Conservation (phyloP, 2,329 filamentous ascomycete genomes). For the Alternaria viburni region DNA sequence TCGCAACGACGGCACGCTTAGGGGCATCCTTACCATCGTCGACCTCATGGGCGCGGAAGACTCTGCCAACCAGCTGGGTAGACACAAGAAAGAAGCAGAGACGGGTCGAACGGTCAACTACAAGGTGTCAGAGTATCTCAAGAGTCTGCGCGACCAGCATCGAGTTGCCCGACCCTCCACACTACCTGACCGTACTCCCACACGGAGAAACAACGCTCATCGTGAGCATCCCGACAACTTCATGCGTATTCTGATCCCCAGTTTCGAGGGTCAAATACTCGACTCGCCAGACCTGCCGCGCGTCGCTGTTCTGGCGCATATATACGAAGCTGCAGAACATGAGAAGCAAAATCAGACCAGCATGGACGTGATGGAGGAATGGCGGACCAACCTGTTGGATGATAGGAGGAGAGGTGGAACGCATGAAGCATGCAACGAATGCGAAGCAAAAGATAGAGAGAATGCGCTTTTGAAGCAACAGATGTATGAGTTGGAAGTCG, state of each 20-base stretch:
- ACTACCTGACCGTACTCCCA: background rate
- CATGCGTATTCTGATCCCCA: background rate
- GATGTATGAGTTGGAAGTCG: background rate
- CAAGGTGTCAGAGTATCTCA: background rate
- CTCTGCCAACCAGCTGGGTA: background rate
- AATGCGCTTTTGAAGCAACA: background rate
- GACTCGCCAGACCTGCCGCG: background rate
- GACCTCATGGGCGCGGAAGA: background rate
- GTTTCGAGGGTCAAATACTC: background rate
- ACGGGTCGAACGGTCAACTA: background rate
- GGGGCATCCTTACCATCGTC: background rate
- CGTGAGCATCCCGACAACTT: background rate
- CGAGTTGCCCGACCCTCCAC: background rate
- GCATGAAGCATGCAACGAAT: background rate
- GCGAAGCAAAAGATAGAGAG: background rate
- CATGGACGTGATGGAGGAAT: background rate
- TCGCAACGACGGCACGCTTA: background rate
- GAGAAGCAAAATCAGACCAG: background rate
- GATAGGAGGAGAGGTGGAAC: background rate
- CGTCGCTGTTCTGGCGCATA: background rate
- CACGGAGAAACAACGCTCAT: background rate
- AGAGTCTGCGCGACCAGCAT: background rate
- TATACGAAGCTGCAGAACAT: background rate
- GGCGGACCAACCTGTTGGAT: background rate
- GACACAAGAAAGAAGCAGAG: background rate